Base-by-base conservation (phyloP, 768 basidiomycete species). In the Piloderma croceum region DNA sequence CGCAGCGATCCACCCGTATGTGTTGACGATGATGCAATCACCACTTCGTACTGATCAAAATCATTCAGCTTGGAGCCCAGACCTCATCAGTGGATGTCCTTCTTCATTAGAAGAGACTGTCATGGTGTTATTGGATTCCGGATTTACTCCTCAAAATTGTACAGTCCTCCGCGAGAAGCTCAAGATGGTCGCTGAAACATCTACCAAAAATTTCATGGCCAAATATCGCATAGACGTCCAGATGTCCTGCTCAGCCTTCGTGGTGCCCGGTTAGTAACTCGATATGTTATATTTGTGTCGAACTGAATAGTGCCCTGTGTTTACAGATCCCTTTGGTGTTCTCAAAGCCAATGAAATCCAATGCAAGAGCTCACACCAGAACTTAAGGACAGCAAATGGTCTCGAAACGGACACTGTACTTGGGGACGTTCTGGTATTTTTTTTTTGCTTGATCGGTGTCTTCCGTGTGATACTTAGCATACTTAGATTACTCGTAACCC, bases 241-340 rank as follows among this genome's bases (percentile, higher is more conserved):
- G 1, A 64, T 64, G 61, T 68, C 65, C 0, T 63, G 61, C 31
- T 47, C 58, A 7, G 67, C 59, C 3, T 64, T 61, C 47, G 53
- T 67, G 31, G 60, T 69, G 2, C 68, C 68, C 41, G 68, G 68
- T 65, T n/a, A n/a, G n/a, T n/a, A n/a, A n/a, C n/a, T n/a, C n/a
- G n/a, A n/a, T n/a, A 44, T 31, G 48, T 41, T n/a, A 25, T 15
- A 29, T 9, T 12, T 22, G 19, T 17, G 31, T 19, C 31, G 21
- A 25, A 21, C 25, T 19, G 19, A 11, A 23, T 27, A 23, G 9
- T 34, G 13, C 21, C 37, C 22, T 43, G 40, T 24, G 2, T 22
- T 13, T 31, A 5, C 27, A 69, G 68, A 69, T 52, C 62, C 67
- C 2, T 47, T 36, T 24, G 65, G 64, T 20, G 53, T 60, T 3